Base-by-base conservation (phyloP, 1,284 basidiomycete species). In the Pseudozyma hubeiensis region DNA sequence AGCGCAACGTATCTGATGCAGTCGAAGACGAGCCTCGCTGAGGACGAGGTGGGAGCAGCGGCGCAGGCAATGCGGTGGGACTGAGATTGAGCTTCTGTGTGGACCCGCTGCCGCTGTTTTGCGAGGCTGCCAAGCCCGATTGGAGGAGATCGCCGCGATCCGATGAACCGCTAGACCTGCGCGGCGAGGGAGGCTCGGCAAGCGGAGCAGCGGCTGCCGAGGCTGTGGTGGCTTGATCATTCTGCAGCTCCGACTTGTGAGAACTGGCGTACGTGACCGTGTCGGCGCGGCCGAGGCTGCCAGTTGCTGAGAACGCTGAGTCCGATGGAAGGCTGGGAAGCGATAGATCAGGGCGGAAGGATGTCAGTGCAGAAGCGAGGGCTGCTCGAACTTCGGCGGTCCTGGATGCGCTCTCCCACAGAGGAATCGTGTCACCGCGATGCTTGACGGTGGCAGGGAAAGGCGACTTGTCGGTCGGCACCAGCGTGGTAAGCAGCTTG, bases 311-410 rank as follows among this genome's bases (percentile, higher is more conserved):
- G 17, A 51, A 34, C 7, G 56, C 49, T 7, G 59, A 17, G 7
- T 48, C 39, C 7, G 56, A 46, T 2, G 57, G 62, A 35, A 77
- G 29, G 33, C 17, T 46, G 35, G 77, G 75, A 13, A 78, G 56
- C 11, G 65, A 64, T 4, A 53, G 51, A 30, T 64, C 65, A 8
- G 63, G 62, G 35, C 64, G 52, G 57, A 75, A 71, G n/a, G 56
- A 47, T 11, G 70, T 35, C 16, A 81, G 45, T 7, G 79, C 78
- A 11, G 76, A 75, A 30, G 64, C 62, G 11, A 80, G 62, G 1
- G 78, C 71, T 17, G 78, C 74, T 17, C 78, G 67, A 30, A 81
- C 70, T 14, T 80, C 76, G 16, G 78, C 79, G 5, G 69, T 71
- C 44, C 53, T 58, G 16, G 57, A 31, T 14, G 78, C 78, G 16